These are phyloP conservation scores for Globisporangium middletonii DNA, from an alignment of 352 stramenopile species.

Conservation along the genomic window DNA sequence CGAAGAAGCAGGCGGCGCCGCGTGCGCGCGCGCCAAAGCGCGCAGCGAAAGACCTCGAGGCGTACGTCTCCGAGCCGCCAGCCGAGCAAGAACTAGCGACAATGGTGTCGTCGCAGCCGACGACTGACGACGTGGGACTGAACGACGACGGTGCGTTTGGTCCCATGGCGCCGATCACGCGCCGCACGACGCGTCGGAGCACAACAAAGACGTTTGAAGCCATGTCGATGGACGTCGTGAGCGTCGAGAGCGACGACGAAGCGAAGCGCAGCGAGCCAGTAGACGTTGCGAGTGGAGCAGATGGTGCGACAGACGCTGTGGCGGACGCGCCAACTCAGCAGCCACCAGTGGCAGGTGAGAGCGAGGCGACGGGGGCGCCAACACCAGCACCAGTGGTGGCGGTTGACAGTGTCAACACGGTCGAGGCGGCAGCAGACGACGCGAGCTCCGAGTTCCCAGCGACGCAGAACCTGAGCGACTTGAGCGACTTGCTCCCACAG, in stretches of 20 bases:
- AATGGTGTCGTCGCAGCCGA: not conserved
- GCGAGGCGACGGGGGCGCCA: not conserved
- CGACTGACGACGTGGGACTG: conserved; percentile 15
- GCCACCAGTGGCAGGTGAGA: no score
- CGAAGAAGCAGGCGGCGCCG: conserved; percentile 21
- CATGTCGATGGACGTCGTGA: conserved; percentile 11
- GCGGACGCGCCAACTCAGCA: not conserved
- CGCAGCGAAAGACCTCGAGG: conserved; percentile 15
- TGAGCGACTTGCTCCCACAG: conserved; percentile 9
- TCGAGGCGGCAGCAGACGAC: not conserved
- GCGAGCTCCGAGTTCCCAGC: not conserved
- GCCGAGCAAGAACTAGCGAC: conserved; percentile 8
- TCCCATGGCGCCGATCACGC: conserved; percentile 16
- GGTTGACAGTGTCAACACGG: not conserved
- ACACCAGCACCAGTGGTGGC: no score
- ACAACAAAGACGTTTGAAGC: conserved; percentile 21
- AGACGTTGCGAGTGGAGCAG: not conserved
- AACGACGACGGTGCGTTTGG: conserved; percentile 10
- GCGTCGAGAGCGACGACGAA: conserved; percentile 27
- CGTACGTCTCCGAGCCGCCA: conserved; percentile 4
- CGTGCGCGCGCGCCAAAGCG: conserved; percentile 14
- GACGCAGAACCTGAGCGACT: conserved; percentile 7
- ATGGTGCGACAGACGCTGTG: not conserved
- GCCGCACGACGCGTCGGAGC: conserved; percentile 22
- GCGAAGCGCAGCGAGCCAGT: conserved; percentile 3